Evolutionary conservation across 768 basidiomycete species (phyloP), one percentile per base, ranked within the genome.

Genomic region (Cantharellus anzutake): DNA sequence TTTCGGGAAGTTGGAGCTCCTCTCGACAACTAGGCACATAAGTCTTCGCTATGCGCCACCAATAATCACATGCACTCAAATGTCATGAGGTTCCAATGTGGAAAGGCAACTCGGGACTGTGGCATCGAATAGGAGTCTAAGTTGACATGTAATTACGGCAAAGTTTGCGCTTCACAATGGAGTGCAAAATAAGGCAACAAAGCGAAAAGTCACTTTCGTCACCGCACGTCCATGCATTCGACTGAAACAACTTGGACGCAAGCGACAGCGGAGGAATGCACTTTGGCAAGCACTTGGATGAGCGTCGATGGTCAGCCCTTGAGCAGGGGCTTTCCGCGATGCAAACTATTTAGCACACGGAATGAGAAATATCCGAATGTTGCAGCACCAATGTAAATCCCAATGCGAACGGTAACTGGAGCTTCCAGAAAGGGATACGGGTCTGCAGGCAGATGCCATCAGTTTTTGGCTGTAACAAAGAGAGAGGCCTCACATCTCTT

Each of bases 371-470:
- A 71, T 2, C 81, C 82, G 34, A 84, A 68, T 1, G 71, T 58
- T 0, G 76, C 74, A 1, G 78, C 74, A 3, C 70, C 74, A 41
- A 67, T 65, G 69, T 90, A 91, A 42, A 89, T 85, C 4, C 67
- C 69, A 7, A 81, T 62, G 11, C 86, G 76, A 39, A 73, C 69
- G 4, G 66, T 63, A 20, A 81, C 70, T 0, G 78, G 71, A 66
- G 76, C 81, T 16, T 81, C 85, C 60, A 91, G 72, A 72, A 91
- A 90, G 0, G 88, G 88, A 70, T 91, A 90, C 37, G 87, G 85
- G 71, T 3, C 44, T 35, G 39, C 4, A 42, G 56, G 7, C 0
- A 5, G n/a, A 16, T 7, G 76, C 1, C 38, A 11, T 37, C 11
- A 11, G 35, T 37, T 37, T 7, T 37, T 11, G 52, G 35, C 14